Evolutionary conservation across 371 early-diverging fungal species (phyloP), one percentile per base, ranked within the genome.

Genomic region (Batkoa obscura): DNA sequence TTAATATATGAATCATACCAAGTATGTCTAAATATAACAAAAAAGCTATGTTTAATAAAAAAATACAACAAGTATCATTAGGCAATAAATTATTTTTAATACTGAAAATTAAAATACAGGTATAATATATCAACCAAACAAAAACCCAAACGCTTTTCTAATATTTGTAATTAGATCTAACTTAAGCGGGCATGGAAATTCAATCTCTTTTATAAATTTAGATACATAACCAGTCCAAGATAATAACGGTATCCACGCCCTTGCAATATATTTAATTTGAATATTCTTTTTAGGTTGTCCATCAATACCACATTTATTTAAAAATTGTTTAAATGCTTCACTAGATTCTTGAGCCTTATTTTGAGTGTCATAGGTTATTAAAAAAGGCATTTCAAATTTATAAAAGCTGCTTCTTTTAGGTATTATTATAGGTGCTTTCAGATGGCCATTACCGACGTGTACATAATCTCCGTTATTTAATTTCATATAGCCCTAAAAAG

Each of bases 71-170:
- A 23, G 23, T 23, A 23, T 23, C 23, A 23, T 23, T 23, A 23
- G 23, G 23, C 23, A 23, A 23, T 23, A 23, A 23, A 23, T 23
- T 23, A 23, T 23, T 23, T 23, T 23, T 23, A 23, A 23, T 23
- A 23, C 23, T 23, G 23, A 23, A 23, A 23, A 23, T 23, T 23
- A 23, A 23, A 23, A 23, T 23, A 23, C 23, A 23, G 23, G 23
- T 23, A 23, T 23, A 23, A 23, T 23, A 23, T 23, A 23, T 23
- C 23, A 23, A 23, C 23, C 23, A 23, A 23, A 23, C 23, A 74
- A 77, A 55, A 79, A 81, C 50, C 55, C 60, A 33, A 67, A 38
- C 41, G 50, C 31, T 32, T 45, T 45, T 6, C 45, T 6, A 13
- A 45, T 45, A 5, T 12, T 13, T 15, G 45, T 15, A 15, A 45